Base-by-base conservation (phyloP, 2,329 filamentous ascomycete species). In the Penicillium griseofulvum region DNA sequence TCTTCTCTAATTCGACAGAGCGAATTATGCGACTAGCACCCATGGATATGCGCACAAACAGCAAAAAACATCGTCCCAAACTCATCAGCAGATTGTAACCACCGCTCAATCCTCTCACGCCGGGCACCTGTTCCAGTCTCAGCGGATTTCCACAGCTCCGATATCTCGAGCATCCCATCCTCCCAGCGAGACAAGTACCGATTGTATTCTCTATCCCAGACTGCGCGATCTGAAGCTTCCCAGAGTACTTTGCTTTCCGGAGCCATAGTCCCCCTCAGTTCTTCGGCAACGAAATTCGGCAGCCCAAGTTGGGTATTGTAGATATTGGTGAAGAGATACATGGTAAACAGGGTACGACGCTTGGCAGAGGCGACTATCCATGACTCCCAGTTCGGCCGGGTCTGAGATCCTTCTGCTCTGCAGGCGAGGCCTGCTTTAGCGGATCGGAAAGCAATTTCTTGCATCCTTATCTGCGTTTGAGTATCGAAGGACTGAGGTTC, bases 301-400 rank as follows among this genome's bases (percentile, higher is more conserved):
- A 80, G 60, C 0, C 71, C 71, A 5, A 80, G 72, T 9, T 76
- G 69, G 0, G 74, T 63, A 1, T 76, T 74, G 7, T 83, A 74
- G 0, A 82, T 64, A 39, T 76, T 82, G 54, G 81, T 80, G 41
- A 84, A 78, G 3, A 84, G 66, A 52, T 83, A 84, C 75, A 83
- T 80, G 0, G 74, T 71, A 54, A 75, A 82, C 0, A 85, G 56
- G 0, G 79, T 77, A 4, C 83, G 74, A 2, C 81, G 73, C 56
- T 83, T 84, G 0, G 82, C 74, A 41, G 82, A 80, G 0, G 77
- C 77, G 0, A 81, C 64, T 5, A 83, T 76, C 82, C 82, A 85
- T 1, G 73, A 69, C 54, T 82, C 80, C 82, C 81, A 83, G 7
- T 52, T 67, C 0, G 81, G 81, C 2, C 75, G 72, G 0, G 63